Conservation (phyloP, 2,329 filamentous ascomycete genomes). For the Arthroderma sp. region DNA sequence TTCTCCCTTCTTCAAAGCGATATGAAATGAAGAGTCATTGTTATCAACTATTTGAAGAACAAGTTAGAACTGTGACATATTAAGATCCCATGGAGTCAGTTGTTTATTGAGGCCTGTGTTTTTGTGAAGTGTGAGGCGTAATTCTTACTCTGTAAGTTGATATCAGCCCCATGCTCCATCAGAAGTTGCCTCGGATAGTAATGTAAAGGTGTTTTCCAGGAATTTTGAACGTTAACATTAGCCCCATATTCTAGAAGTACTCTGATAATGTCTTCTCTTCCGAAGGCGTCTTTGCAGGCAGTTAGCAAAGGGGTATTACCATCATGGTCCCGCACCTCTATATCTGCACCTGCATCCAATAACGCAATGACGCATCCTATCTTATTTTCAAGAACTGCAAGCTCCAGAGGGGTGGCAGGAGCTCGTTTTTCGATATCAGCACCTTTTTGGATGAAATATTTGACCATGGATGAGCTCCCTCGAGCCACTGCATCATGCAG, state of each 20-base stretch:
- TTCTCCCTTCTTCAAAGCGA: too few species aligned
- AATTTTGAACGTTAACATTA: too few species aligned
- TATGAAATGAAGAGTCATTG: too few species aligned
- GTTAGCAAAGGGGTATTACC: conserved; percentile 22
- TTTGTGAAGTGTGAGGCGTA: too few species aligned
- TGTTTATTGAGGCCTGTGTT: too few species aligned
- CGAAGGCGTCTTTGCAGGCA: background rate
- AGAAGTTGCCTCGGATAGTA: too few species aligned
- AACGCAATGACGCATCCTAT: background rate
- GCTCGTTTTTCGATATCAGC: background rate
- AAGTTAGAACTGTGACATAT: too few species aligned
- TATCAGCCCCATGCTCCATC: too few species aligned
- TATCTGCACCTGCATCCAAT: conserved; percentile 20
- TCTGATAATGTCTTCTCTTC: background rate
- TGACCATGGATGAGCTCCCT: background rate
- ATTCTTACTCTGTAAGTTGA: too few species aligned
- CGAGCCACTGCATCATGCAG: background rate
- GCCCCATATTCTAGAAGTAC: background rate
- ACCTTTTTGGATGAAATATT: background rate
- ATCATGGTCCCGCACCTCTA: conserved; percentile 21
- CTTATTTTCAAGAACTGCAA: background rate
- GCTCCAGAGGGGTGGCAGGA: background rate
- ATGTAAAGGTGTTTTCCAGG: too few species aligned
- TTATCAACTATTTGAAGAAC: too few species aligned
- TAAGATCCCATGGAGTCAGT: too few species aligned